These are phyloP conservation scores for Fraxinus albicans DNA, from an alignment of 305 asterid species.

Conservation along the genomic window DNA sequence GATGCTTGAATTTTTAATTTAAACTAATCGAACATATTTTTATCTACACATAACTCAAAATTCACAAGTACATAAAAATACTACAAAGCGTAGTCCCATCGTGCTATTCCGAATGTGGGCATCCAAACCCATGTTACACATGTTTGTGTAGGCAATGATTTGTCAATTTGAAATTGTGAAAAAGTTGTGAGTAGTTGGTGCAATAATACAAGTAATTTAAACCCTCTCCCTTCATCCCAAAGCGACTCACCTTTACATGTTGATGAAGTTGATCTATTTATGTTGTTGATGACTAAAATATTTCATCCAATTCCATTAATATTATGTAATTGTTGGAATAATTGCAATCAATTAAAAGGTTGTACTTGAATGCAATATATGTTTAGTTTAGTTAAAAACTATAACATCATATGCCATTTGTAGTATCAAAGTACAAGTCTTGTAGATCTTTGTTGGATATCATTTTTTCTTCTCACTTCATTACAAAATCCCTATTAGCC, in stretches of 20 bases:
- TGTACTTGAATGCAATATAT: slow-evolving; percentile 10
- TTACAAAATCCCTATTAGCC: not conserved
- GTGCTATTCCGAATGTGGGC: not conserved
- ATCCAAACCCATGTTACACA: not conserved
- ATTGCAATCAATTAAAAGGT: slow-evolving; percentile 17
- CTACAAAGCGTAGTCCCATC: not conserved
- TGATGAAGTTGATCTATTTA: not conserved
- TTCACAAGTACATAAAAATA: not conserved
- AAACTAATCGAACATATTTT: too few relatives aligned
- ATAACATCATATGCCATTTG: not conserved
- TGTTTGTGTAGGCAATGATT: slow-evolving; percentile 13
- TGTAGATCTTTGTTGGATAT: not conserved
- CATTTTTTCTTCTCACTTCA: not conserved
- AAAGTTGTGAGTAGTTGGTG: not conserved
- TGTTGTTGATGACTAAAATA: not conserved
- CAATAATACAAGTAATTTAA: not conserved
- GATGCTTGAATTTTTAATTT: not conserved
- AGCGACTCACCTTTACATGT: not conserved
- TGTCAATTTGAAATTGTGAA: slow-evolving; percentile 23
- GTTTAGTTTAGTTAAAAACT: not conserved
- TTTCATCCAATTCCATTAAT: not conserved
- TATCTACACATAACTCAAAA: not conserved
- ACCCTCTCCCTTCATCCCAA: not conserved
- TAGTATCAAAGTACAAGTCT: not conserved
- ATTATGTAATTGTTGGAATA: not conserved